phyloP scores from a whole-genome alignment of 73 alveolate species.

The Tetrahymena malaccensis region DNA sequence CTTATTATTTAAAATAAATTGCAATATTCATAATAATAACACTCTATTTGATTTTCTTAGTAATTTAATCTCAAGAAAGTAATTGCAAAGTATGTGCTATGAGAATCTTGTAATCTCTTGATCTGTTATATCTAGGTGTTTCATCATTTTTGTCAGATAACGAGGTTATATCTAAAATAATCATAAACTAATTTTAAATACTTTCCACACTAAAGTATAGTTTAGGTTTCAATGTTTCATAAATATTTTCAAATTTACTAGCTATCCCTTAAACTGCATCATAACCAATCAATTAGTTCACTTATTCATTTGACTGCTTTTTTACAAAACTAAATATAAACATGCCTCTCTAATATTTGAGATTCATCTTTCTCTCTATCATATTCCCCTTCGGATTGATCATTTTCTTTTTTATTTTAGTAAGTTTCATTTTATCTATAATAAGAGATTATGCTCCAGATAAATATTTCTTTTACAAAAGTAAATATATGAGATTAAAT shows the following conservation, averaged over 20 bases:
- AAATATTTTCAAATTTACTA: background rate
- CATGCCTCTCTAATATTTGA: background rate
- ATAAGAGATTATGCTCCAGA: background rate
- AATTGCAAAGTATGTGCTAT: background rate
- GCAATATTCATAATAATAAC: background rate
- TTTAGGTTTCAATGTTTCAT: background rate
- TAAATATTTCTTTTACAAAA: background rate
- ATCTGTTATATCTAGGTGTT: background rate
- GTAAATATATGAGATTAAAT: background rate
- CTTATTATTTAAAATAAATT: background rate
- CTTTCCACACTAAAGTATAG: background rate
- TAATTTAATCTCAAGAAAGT: background rate
- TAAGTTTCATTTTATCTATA: background rate
- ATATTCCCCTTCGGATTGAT: background rate
- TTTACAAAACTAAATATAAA: background rate
- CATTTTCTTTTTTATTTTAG: background rate
- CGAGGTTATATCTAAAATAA: background rate
- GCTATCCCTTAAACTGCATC: background rate
- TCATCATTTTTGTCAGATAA: background rate
- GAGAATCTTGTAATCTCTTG: background rate
- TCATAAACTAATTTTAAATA: background rate
- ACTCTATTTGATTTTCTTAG: background rate
- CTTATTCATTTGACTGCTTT: background rate
- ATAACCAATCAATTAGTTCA: background rate
- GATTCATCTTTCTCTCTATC: background rate